Evolutionary conservation across 768 basidiomycete genomes (phyloP).

Genomic region (Wakefieldia striispora): DNA sequence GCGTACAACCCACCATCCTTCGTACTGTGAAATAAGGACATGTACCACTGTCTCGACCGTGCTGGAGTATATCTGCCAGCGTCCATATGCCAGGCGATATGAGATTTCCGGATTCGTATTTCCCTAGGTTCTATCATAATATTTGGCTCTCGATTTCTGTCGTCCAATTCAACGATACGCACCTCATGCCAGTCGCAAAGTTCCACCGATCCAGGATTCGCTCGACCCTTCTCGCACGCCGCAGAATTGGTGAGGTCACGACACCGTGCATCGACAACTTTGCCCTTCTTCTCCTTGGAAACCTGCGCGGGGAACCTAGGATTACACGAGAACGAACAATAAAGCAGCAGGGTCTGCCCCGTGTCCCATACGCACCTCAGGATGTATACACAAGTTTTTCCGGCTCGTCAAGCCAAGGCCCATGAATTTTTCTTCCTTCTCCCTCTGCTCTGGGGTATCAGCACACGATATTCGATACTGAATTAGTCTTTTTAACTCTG

Average conservation of each 20-base stretch:
- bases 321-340: not conserved
- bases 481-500: constrained; percentile 93
- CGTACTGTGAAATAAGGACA: constrained; percentile 98
- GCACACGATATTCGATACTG: constrained; percentile 75
- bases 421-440: constrained; percentile 78
- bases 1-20: constrained; percentile 70
- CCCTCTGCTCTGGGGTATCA: constrained; percentile 69
- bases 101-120: constrained; percentile 75
- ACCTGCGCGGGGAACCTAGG: constrained; percentile 49
- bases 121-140: constrained; percentile 66
- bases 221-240: constrained; percentile 77
- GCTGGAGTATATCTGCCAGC: constrained; percentile 85
- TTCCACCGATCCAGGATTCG: constrained; percentile 86
- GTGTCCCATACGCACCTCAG: constrained; percentile 58
- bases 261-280: constrained; percentile 94
- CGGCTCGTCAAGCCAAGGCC: constrained; percentile 93
- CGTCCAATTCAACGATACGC: constrained; percentile 15
- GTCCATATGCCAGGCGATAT: constrained; percentile 92
- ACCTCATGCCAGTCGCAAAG: constrained; percentile 98
- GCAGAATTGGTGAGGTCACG: constrained; percentile 89
- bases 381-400: constrained; percentile 95
- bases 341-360: not conserved
- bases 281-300: constrained; percentile 97
- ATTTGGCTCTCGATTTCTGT: constrained; percentile 3
- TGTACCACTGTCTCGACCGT: constrained; percentile 79